Conservation (phyloP, 257 asterid species). For the Plectranthus barbatus region DNA sequence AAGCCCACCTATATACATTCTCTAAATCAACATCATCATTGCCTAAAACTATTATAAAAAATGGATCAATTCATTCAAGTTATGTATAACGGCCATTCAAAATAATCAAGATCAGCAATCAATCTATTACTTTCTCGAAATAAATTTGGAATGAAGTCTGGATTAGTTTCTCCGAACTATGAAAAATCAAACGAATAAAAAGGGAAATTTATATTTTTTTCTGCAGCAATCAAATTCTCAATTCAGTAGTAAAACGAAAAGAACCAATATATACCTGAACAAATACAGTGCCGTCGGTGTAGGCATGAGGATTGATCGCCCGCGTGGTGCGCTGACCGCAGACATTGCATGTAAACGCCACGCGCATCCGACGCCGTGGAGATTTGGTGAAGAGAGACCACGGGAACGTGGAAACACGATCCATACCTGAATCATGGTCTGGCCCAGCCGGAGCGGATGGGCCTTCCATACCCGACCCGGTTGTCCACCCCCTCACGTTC, state of each 20-base stretch:
- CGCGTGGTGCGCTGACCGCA: constrained; percentile 98
- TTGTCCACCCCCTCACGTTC: constrained; percentile 87
- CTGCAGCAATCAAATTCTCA: neutral
- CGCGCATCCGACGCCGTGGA: constrained; percentile 90
- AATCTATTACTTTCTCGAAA: too few relatives aligned
- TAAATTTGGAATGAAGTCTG: neutral
- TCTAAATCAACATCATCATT: neutral
- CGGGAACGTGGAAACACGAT: constrained; percentile 69
- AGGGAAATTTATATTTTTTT: neutral
- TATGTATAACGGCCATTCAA: too few relatives aligned
- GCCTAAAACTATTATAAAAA: neutral
- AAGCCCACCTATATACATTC: neutral
- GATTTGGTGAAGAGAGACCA: constrained; percentile 97
- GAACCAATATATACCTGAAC: constrained; percentile 52
- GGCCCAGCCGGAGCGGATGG: constrained; percentile 62
- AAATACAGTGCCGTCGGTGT: constrained; percentile 94
- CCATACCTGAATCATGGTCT: constrained; percentile 33
- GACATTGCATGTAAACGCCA: constrained; percentile 88
- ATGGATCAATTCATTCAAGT: neutral
- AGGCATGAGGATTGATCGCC: constrained; percentile 96
- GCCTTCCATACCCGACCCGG: constrained; percentile 94
- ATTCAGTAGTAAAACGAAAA: neutral
- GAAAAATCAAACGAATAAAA: neutral
- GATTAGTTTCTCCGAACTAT: neutral
- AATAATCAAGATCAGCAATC: neutral